Evolutionary conservation across 2,329 filamentous ascomycete species (phyloP).

Genomic region (Botrytis squamosa): DNA sequence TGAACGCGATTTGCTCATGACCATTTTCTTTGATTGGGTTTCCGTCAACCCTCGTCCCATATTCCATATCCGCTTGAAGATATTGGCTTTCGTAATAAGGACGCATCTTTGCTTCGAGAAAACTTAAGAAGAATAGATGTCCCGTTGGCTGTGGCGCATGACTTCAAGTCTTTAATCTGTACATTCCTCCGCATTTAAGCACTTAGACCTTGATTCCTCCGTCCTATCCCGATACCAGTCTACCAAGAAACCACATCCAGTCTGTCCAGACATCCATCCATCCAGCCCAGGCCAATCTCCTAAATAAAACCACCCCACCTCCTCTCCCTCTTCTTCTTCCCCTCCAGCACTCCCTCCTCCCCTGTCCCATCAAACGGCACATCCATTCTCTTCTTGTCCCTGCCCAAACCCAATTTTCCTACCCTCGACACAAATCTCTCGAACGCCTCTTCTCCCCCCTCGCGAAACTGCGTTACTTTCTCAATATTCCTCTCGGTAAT

Average conservation of each 20-base stretch:
- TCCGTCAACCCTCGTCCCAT: conserved; percentile 63
- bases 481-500: conserved; percentile 75
- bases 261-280: conserved; percentile 11
- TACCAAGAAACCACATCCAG: neutral
- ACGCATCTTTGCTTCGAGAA: conserved; percentile 77
- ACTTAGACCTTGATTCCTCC: conserved; percentile 24
- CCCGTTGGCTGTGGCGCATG: conserved; percentile 87
- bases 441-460: conserved; percentile 64
- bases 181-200: neutral
- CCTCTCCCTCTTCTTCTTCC: conserved; percentile 13
- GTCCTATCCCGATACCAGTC: neutral
- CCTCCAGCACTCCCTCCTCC: conserved; percentile 16
- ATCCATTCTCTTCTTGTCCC: conserved; percentile 33
- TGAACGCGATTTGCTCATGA: conserved; percentile 90
- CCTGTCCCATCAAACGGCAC: conserved; percentile 28
- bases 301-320: conserved; percentile 22
- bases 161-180: conserved; percentile 82
- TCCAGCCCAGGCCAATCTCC: neutral
- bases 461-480: conserved; percentile 78
- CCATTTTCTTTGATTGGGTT: conserved; percentile 86
- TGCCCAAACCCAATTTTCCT: conserved; percentile 40
- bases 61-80: conserved; percentile 71
- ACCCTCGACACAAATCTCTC: conserved; percentile 59
- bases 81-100: conserved; percentile 73
- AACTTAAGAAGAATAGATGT: conserved; percentile 75